Percentiles rank a stretch among this genome's conserved stretches.
These are phyloP conservation scores for Backusella liffmaniae DNA, from an alignment of 192 early-diverging fungal genomes.

Conservation along the genomic window DNA sequence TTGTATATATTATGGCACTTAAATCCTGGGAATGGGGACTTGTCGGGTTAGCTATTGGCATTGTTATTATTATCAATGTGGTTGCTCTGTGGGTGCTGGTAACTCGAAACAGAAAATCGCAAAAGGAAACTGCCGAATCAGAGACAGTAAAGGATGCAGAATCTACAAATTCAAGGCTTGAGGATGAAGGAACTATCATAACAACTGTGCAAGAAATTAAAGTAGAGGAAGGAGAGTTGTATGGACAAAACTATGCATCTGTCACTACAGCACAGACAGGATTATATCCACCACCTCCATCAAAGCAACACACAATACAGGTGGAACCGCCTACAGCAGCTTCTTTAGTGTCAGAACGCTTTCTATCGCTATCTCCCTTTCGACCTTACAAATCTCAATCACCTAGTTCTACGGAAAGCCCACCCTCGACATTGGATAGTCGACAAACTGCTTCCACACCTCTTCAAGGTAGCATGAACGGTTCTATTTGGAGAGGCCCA, in stretches of 20 bases:
- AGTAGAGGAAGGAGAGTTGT: background rate
- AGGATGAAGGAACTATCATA: background rate
- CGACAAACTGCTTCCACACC: background rate
- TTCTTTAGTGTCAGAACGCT: background rate
- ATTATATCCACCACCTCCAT: slow-evolving; percentile 6
- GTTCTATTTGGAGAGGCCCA: background rate
- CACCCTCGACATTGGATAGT: background rate
- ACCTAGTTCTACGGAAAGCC: background rate
- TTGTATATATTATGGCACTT: background rate
- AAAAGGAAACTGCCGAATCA: background rate
- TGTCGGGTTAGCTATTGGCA: background rate
- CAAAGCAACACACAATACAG: background rate
- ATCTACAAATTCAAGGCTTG: background rate
- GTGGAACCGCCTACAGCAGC: background rate
- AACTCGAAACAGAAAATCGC: background rate
- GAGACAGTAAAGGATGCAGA: background rate
- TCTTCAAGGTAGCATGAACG: background rate
- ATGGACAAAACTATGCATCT: slow-evolving; percentile 5
- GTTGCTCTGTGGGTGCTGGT: background rate
- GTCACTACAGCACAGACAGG: background rate
- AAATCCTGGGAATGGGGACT: background rate
- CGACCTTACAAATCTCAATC: background rate
- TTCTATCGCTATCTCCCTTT: background rate
- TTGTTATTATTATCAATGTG: background rate
- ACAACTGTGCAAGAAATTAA: background rate